Evolutionary conservation across 1,139 yeast species (phyloP).

Genomic region (Saccharomyces uvarum): DNA sequence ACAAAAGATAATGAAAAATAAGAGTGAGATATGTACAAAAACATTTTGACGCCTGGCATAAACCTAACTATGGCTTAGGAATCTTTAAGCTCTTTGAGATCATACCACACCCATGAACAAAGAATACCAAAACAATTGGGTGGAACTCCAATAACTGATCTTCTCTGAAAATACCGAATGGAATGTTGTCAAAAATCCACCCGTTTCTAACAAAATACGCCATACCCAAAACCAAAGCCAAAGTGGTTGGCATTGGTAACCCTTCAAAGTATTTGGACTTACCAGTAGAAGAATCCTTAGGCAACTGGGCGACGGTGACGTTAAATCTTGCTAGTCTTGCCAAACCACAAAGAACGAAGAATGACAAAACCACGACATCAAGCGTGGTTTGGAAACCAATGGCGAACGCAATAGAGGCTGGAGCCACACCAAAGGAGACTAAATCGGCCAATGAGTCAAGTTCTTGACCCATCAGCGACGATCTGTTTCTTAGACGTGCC

Average conservation of each 20-base stretch:
- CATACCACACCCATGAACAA: conserved; percentile 82
- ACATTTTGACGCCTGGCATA: neutral
- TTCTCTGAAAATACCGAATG: conserved; percentile 53
- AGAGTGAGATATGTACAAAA: neutral
- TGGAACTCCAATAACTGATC: conserved; percentile 66
- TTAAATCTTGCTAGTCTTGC: conserved; percentile 92
- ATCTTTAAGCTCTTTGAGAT: conserved; percentile 83
- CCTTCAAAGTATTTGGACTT: conserved; percentile 87
- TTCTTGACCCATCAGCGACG: conserved; percentile 94
- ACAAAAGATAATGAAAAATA: neutral
- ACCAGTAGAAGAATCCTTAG: conserved; percentile 69
- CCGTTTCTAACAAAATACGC: conserved; percentile 53
- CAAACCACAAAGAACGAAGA: conserved; percentile 88
- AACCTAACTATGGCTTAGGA: conserved; percentile 62
- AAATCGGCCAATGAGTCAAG: conserved; percentile 93
- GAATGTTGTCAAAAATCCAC: conserved; percentile 41
- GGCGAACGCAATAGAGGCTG: conserved; percentile 86
- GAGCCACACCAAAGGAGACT: conserved; percentile 86
- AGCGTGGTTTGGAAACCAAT: conserved; percentile 80
- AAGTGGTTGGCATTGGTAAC: conserved; percentile 85
- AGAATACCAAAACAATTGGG: conserved; percentile 55
- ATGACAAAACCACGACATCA: conserved; percentile 68
- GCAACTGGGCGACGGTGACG: conserved; percentile 85
- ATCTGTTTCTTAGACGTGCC: conserved; percentile 86
- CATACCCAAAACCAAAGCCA: conserved; percentile 66